Evolutionary conservation across 805 yeast species (phyloP).

Genomic region (Cyberlindnera petersonii): DNA sequence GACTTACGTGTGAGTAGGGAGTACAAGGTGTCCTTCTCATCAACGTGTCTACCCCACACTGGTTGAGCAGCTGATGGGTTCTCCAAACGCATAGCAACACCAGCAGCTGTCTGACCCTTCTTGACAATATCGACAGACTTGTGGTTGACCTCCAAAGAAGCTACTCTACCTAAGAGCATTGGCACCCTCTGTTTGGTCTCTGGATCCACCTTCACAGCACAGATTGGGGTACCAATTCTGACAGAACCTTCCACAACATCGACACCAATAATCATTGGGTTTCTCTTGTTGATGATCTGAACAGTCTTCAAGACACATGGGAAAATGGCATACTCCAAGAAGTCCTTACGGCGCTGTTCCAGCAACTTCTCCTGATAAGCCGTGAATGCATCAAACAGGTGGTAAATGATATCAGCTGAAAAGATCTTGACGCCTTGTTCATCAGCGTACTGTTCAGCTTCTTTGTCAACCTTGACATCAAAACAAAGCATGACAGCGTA

Average conservation of each 20-base stretch:
- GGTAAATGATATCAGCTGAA: constrained; percentile 95
- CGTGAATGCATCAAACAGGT: constrained; percentile 90
- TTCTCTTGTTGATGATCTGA: constrained; percentile 96
- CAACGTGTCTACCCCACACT: constrained; percentile 98
- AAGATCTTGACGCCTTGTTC: constrained; percentile 90
- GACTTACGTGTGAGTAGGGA: constrained; percentile 88
- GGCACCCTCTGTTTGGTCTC: constrained; percentile 69
- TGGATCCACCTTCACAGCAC: constrained; percentile 89
- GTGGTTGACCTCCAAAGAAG: constrained; percentile 94
- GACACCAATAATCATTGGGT: constrained; percentile 99
- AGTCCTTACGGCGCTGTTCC: constrained; percentile 87
- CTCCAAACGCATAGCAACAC: constrained; percentile 98
- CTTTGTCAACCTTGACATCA: constrained; percentile 95
- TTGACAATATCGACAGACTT: constrained; percentile 73
- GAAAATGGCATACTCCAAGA: constrained; percentile 83
- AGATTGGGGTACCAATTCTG: constrained; percentile 90
- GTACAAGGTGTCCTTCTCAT: constrained; percentile 84
- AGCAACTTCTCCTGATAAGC: constrained; percentile 85
- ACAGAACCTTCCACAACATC: constrained; percentile 91
- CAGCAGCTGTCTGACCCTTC: constrained; percentile 95
- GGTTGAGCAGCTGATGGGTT: constrained; percentile 92
- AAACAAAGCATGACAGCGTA: constrained; percentile 97
- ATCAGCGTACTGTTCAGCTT: constrained; percentile 96
- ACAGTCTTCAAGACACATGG: constrained; percentile 94
- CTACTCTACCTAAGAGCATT: constrained; percentile 78